Conservation (phyloP, 2,329 filamentous ascomycete species). For the Cordyceps cicadae region DNA sequence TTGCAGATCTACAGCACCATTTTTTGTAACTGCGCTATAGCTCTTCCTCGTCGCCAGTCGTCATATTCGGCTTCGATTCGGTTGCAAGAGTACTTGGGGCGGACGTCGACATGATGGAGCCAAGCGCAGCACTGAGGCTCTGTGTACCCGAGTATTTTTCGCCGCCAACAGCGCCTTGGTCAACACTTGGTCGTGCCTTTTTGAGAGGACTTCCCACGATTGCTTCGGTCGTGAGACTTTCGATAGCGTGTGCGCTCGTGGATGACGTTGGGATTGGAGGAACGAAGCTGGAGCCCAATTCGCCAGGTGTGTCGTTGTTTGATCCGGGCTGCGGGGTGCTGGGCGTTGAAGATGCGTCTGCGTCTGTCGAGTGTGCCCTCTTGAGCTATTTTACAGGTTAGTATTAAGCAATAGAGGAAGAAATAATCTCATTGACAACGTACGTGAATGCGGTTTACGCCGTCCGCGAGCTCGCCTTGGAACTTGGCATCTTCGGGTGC, state of each 20-base stretch:
- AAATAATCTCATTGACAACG: conserved; percentile 20
- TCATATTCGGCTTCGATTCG: conserved; percentile 16
- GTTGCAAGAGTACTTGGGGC: conserved; percentile 17
- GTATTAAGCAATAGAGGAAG: not conserved
- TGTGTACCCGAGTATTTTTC: conserved; percentile 23
- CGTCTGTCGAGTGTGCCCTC: conserved; percentile 68
- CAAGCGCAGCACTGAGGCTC: conserved; percentile 28
- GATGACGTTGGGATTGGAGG: conserved; percentile 13
- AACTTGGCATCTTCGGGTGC: conserved; percentile 64
- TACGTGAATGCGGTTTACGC: conserved; percentile 75
- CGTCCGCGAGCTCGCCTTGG: conserved; percentile 68
- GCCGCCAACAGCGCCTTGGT: conserved; percentile 19
- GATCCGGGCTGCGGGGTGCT: conserved; percentile 26
- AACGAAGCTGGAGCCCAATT: conserved; percentile 5
- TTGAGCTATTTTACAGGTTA: conserved; percentile 53
- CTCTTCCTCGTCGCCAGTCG: conserved; percentile 30
- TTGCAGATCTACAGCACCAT: not conserved
- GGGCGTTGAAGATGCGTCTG: conserved; percentile 37
- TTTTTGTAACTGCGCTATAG: conserved; percentile 22
- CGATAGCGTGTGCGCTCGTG: conserved; percentile 19
- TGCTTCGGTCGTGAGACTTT: conserved; percentile 29
- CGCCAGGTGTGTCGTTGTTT: conserved; percentile 34
- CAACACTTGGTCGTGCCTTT: conserved; percentile 58
- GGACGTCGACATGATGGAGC: conserved; percentile 21
- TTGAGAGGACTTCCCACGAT: conserved; percentile 64